phyloP scores from a whole-genome alignment of 768 basidiomycete species.

The Strobilomyces confusus region DNA sequence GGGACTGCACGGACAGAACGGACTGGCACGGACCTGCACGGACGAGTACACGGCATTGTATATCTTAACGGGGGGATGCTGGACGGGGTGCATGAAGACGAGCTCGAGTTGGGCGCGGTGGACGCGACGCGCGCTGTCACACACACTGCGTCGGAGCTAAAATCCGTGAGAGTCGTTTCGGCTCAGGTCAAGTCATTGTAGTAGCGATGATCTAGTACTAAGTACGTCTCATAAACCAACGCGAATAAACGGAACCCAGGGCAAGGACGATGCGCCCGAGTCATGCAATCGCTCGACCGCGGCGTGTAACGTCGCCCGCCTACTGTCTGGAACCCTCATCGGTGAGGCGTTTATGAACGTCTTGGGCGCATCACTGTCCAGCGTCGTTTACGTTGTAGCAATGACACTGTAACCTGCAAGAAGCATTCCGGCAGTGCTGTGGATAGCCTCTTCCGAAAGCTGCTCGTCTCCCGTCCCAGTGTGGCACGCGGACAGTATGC shows the following conservation, averaged over 20 bases:
- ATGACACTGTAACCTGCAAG: not conserved
- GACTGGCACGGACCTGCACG: conserved; percentile 55
- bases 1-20: not conserved
- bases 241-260: not conserved
- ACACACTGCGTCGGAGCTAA: conserved; percentile 33
- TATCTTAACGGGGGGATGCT: conserved; percentile 65
- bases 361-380: not conserved
- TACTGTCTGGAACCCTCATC: not conserved
- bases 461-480: not conserved
- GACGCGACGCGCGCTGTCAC: conserved; percentile 25
- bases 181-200: no score
- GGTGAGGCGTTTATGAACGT: not conserved
- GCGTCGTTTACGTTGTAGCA: not conserved
- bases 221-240: not conserved
- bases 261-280: not conserved
- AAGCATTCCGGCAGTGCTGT: not conserved
- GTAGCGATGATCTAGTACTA: no score
- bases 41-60: conserved; percentile 93
- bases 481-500: not conserved
- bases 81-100: conserved; percentile 33
- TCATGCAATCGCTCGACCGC: not conserved
- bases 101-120: conserved; percentile 15
- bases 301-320: not conserved
- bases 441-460: not conserved
- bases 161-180: conserved; percentile 21